Percentiles rank a stretch among this genome's conserved stretches.
These are phyloP conservation scores for Phytopythium delawarense DNA, from an alignment of 352 stramenopile genomes.

Conservation along the genomic window DNA sequence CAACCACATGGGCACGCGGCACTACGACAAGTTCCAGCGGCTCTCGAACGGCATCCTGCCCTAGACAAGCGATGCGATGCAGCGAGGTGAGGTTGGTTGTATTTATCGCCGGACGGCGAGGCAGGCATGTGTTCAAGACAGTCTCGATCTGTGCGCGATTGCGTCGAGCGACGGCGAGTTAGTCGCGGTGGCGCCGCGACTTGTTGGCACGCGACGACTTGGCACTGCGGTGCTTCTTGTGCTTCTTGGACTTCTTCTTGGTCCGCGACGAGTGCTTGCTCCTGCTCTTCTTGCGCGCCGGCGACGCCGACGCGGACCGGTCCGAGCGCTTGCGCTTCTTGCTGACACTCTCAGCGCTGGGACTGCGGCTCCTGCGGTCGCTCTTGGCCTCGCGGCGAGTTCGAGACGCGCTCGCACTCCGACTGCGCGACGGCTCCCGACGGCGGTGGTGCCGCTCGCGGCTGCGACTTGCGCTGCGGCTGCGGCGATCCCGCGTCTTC, in stretches of 20 bases:
- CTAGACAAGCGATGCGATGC: background rate
- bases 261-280: conserved; percentile 22
- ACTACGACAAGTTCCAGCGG: conserved; percentile 89
- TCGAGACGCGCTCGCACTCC: conserved; percentile 13
- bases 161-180: background rate
- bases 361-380: conserved; percentile 9
- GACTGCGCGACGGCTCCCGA: conserved; percentile 15
- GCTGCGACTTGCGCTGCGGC: conserved; percentile 26
- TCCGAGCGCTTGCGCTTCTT: conserved; percentile 1
- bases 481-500: conserved; percentile 19
- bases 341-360: background rate
- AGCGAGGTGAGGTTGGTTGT: background rate
- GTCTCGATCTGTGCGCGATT: background rate
- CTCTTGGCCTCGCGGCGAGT: conserved; percentile 9
- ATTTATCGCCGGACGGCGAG: conserved; percentile 10
- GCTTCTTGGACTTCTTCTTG: conserved; percentile 44
- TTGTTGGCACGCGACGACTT: conserved; percentile 24
- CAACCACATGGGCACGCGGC: conserved; percentile 67
- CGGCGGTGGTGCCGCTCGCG: conserved; percentile 14
- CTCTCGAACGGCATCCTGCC: conserved; percentile 79
- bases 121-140: background rate
- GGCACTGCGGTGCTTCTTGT: conserved; percentile 30
- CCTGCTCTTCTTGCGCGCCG: conserved; percentile 28
- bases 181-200: conserved; percentile 13
- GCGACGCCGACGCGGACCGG: conserved; percentile 9